These are phyloP conservation scores for Amborella trichopoda DNA, from an alignment of 164 flowering plant species.

Conservation along the genomic window DNA sequence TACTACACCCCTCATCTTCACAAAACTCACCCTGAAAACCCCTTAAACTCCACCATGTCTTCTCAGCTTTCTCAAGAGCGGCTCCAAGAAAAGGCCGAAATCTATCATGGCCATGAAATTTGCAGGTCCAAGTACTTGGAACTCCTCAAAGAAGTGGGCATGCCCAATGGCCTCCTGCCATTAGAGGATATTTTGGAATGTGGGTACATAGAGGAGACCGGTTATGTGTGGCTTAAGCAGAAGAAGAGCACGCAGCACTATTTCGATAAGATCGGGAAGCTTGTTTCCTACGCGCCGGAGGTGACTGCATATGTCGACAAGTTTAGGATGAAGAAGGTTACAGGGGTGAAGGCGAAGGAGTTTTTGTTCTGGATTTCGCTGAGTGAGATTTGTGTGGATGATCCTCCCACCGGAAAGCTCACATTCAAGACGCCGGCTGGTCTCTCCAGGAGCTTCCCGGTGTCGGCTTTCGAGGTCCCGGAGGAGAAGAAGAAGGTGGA, in stretches of 20 bases:
- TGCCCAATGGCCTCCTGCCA: slow-evolving; percentile 73
- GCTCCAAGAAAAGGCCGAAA: slow-evolving; percentile 47
- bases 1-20: no score
- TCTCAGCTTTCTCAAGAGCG: slow-evolving; percentile 33
- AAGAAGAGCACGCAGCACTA: slow-evolving; percentile 51
- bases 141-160: slow-evolving; percentile 39
- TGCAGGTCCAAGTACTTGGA: slow-evolving; percentile 36
- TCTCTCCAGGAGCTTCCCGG: slow-evolving; percentile 42
- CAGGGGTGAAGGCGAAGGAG: slow-evolving; percentile 79
- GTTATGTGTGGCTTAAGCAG: slow-evolving; percentile 78
- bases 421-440: slow-evolving; percentile 48
- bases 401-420: no score
- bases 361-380: slow-evolving; percentile 56
- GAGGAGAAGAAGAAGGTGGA: no score
- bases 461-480: slow-evolving; percentile 39
- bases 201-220: slow-evolving; percentile 48
- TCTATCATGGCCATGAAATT: slow-evolving; percentile 44
- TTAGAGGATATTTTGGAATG: slow-evolving; percentile 45
- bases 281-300: slow-evolving; percentile 41
- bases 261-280: slow-evolving; percentile 50
- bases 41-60: no score
- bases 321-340: slow-evolving; percentile 55
- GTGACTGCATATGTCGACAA: slow-evolving; percentile 57
- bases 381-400: slow-evolving; percentile 34
- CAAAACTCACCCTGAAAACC: no score